Conservation (phyloP, 306 rosid species). For the Crotalaria pallida region DNA sequence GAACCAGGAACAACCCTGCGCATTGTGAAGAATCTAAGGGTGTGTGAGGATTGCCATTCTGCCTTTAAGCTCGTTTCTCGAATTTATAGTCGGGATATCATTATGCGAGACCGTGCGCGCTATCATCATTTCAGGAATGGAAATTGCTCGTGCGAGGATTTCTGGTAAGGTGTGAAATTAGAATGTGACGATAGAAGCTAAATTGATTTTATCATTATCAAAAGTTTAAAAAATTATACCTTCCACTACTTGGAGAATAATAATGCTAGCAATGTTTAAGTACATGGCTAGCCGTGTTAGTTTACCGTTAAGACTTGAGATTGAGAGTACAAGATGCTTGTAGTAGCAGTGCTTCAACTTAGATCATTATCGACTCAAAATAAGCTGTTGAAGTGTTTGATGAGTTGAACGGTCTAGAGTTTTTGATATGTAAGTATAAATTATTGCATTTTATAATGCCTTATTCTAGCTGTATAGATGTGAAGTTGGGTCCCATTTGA, state of each 20-base stretch:
- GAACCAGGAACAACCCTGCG: conserved; percentile 47
- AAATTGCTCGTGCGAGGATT: conserved; percentile 54
- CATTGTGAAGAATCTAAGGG: conserved; percentile 54
- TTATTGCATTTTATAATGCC: no score
- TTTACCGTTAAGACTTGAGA: neutral
- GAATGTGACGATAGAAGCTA: neutral
- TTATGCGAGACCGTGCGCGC: conserved; percentile 52
- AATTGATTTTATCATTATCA: neutral
- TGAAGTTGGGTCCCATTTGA: no score
- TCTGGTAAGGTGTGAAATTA: conserved; percentile 40
- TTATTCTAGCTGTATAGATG: no score
- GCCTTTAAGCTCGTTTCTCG: conserved; percentile 51
- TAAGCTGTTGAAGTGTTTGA: no score
- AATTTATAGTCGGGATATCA: conserved; percentile 36
- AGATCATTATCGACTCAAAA: neutral
- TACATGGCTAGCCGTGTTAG: neutral
- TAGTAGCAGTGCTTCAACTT: neutral
- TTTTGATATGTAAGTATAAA: no score
- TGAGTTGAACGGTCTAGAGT: no score
- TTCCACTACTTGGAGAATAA: neutral
- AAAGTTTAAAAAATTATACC: neutral
- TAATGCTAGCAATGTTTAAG: neutral
- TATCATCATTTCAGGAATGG: conserved; percentile 56
- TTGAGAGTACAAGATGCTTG: neutral
- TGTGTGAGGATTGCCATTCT: conserved; percentile 58